Evolutionary conservation across 1,284 basidiomycete species (phyloP).

Genomic region (Trichosporon sp.): DNA sequence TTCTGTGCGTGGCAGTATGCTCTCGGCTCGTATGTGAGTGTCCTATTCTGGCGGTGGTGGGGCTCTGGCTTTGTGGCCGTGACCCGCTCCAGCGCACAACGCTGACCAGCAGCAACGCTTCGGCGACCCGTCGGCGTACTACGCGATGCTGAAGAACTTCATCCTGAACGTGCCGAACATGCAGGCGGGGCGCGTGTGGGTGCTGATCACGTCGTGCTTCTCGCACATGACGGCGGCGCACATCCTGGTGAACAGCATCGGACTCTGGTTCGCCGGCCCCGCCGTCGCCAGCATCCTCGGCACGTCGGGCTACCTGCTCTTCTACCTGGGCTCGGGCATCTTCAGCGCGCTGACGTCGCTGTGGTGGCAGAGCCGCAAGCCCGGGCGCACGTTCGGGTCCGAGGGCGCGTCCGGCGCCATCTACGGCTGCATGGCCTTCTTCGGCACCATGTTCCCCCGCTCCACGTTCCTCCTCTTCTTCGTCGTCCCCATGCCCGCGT

Average conservation of each 20-base stretch:
- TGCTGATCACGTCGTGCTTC: conserved; percentile 67
- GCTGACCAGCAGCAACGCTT: conserved; percentile 36
- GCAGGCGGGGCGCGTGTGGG: conserved; percentile 71
- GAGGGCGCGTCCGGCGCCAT: conserved; percentile 59
- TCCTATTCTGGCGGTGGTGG: too few species aligned
- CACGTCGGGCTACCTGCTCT: conserved; percentile 62
- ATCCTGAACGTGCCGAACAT: conserved; percentile 60
- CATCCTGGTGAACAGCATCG: conserved; percentile 71
- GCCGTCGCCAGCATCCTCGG: conserved; percentile 66
- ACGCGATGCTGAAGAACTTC: conserved; percentile 68
- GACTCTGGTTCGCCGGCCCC: conserved; percentile 73
- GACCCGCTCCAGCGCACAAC: not conserved
- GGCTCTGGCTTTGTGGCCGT: too few species aligned
- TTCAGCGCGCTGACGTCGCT: conserved; percentile 61
- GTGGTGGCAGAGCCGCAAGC: conserved; percentile 52
- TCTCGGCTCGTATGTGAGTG: conserved; percentile 33
- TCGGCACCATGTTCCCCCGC: conserved; percentile 64
- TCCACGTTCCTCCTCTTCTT: conserved; percentile 73
- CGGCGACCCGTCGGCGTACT: conserved; percentile 54
- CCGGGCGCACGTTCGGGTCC: not conserved
- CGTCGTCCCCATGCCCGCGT: conserved; percentile 77
- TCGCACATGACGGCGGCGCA: conserved; percentile 64
- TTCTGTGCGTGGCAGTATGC: conserved; percentile 49
- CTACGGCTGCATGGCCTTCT: conserved; percentile 56
- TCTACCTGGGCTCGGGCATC: conserved; percentile 71